Conservation (phyloP, 768 basidiomycete genomes). For the Russula sp. region DNA sequence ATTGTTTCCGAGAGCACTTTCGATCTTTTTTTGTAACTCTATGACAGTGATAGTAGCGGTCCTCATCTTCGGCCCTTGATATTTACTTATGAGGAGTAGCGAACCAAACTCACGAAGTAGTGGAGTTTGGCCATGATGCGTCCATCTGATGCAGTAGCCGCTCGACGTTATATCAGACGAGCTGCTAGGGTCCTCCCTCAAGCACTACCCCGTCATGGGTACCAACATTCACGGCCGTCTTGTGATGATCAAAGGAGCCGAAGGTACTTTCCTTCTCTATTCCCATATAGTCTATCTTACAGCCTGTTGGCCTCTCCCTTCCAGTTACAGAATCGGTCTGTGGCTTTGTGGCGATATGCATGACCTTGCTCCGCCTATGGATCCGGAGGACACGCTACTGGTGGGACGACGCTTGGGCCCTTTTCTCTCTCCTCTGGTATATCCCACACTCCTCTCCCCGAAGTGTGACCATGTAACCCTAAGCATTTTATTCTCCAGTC, state of each 20-base stretch:
- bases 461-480: background rate
- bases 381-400: too few species aligned
- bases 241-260: slow-evolving; percentile 22
- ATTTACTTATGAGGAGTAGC: background rate
- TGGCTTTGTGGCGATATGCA: too few species aligned
- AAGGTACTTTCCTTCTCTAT: slow-evolving; percentile 7
- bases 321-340: too few species aligned
- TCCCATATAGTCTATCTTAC: too few species aligned
- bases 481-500: slow-evolving; percentile 1
- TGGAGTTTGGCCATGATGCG: background rate
- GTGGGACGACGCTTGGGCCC: slow-evolving; percentile 29
- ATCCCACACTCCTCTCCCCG: background rate
- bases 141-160: background rate
- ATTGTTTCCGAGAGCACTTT: background rate
- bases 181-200: background rate
- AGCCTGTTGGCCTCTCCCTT: too few species aligned
- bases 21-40: too few species aligned
- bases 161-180: background rate
- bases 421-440: slow-evolving; percentile 26
- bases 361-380: too few species aligned
- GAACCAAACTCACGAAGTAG: background rate
- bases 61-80: background rate
- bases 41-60: too few species aligned
- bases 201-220: slow-evolving; percentile 12
- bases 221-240: slow-evolving; percentile 19